Base-by-base conservation (phyloP, 106 monocot genomes). In the Dioscorea zingiberensis region DNA sequence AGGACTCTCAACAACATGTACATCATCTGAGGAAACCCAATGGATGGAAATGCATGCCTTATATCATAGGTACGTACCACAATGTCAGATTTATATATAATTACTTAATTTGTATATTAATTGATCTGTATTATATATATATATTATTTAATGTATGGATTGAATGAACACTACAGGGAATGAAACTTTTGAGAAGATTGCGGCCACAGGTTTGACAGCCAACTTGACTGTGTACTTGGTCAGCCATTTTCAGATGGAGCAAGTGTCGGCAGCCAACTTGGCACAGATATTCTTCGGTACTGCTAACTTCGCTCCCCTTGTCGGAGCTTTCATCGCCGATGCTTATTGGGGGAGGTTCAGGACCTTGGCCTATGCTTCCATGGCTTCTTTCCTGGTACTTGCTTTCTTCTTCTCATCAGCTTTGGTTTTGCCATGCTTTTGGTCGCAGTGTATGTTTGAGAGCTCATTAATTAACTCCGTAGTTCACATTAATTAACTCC, bases 251-350 rank as follows among this genome's bases (percentile, higher is more conserved):
- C 55, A 76, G 64, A 58, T 84, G 67, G n/a, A 49, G 27, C 63
- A 67, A 32, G 63, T 69, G 18, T 19, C 51, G 12, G 83, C 83
- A 3, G 75, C 67, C 0, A 75, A 65, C 48, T 21, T 84, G 21
- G 32, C 30, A 1, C 71, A 75, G 27, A 75, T 84, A 24, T 78
- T 79, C 68, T 38, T n/a, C 24, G 83, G 78, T 2, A 84, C 83
- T 17, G 48, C 75, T 47, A 76, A 75, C 48, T 75, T 84, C 53
- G 78, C 79, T 7, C 83, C 83, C 26, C 57, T 84, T 7, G 1
- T 84, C 47, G 83, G 83, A 3, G 83, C 79, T 9, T 84, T 79
- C 67, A n/a, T 84, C 30, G 61, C 78, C 68, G 83, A 84, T 58
- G 71, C 79, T 21, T 84, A 75, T 29, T 69, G 24, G 51, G 83